A percentile compares a stretch with the other conserved stretches of the same genome.
These are phyloP conservation scores for Luffa acutangula DNA, from an alignment of 306 rosid species.

Conservation along the genomic window DNA sequence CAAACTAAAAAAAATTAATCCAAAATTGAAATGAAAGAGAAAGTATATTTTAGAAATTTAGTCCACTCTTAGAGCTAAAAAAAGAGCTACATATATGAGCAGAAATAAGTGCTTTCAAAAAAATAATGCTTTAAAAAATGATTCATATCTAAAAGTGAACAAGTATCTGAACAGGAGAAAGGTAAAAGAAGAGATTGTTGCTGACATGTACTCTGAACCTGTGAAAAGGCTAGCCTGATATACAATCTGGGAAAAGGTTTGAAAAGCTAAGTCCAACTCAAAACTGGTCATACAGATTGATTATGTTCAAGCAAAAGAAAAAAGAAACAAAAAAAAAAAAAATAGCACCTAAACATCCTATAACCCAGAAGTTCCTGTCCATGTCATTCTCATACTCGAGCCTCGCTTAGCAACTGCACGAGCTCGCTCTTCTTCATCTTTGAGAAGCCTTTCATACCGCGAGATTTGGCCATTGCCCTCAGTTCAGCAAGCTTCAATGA, in stretches of 20 bases:
- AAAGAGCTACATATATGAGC: background rate
- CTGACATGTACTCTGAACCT: background rate
- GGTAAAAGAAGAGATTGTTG: background rate
- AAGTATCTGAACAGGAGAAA: background rate
- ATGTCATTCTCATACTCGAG: slow-evolving; percentile 13
- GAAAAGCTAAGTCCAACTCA: background rate
- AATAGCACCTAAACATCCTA: background rate
- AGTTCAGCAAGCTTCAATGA: slow-evolving; percentile 62
- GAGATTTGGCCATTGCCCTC: slow-evolving; percentile 76
- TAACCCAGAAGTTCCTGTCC: background rate
- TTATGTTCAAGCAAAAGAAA: background rate
- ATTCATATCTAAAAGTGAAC: background rate
- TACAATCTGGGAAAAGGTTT: slow-evolving; percentile 3
- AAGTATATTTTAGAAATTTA: no score
- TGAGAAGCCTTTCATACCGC: slow-evolving; percentile 71
- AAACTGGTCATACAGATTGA: background rate
- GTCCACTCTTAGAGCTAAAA: no score
- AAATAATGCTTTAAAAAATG: background rate
- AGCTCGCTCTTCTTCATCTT: slow-evolving; percentile 84
- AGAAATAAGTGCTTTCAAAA: background rate
- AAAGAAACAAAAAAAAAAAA: background rate
- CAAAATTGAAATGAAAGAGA: no score
- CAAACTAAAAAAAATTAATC: no score
- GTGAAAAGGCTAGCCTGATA: background rate
- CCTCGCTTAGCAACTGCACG: slow-evolving; percentile 42